These are phyloP conservation scores for Monilinia fructigena DNA, from an alignment of 2,329 filamentous ascomycete species.

Conservation along the genomic window DNA sequence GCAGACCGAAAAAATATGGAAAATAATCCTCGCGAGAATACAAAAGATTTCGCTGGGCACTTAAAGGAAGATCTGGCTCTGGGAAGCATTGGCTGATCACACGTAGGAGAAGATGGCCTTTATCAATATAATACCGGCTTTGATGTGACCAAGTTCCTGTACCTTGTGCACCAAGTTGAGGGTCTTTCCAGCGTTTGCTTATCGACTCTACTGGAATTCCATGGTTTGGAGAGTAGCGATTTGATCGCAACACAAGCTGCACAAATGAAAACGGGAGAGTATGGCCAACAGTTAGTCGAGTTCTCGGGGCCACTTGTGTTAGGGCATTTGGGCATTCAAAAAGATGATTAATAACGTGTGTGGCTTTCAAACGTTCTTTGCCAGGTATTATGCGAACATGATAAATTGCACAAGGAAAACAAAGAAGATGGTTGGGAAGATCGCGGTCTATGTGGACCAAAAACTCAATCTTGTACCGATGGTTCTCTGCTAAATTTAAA, in stretches of 20 bases:
- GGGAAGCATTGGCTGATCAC: slow-evolving; percentile 55
- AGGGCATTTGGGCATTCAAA: slow-evolving; percentile 55
- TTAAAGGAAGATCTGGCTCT: slow-evolving; percentile 50
- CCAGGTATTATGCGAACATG: slow-evolving; percentile 54
- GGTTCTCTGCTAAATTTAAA: slow-evolving; percentile 46
- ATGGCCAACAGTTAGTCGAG: slow-evolving; percentile 54
- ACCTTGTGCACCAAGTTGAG: slow-evolving; percentile 38
- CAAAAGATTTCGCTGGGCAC: slow-evolving; percentile 54
- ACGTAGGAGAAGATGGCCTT: slow-evolving; percentile 56
- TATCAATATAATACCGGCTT: slow-evolving; percentile 53
- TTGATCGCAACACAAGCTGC: slow-evolving; percentile 54
- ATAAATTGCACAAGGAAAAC: slow-evolving; percentile 56
- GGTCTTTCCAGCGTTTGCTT: slow-evolving; percentile 50
- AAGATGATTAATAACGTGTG: slow-evolving; percentile 54
- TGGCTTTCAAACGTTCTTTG: slow-evolving; percentile 52
- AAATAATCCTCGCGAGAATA: slow-evolving; percentile 60
- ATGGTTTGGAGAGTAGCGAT: slow-evolving; percentile 48
- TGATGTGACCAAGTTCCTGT: slow-evolving; percentile 53
- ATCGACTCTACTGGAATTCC: slow-evolving; percentile 50
- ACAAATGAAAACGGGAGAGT: slow-evolving; percentile 58
- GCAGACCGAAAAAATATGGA: slow-evolving; percentile 61
- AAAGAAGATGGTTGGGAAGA: slow-evolving; percentile 57
- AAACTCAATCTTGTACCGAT: slow-evolving; percentile 49
- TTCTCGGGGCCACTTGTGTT: slow-evolving; percentile 51
- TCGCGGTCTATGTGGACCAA: slow-evolving; percentile 50